Base-by-base conservation (phyloP, 108 stramenopile genomes). In the Licmophora abbreviata region DNA sequence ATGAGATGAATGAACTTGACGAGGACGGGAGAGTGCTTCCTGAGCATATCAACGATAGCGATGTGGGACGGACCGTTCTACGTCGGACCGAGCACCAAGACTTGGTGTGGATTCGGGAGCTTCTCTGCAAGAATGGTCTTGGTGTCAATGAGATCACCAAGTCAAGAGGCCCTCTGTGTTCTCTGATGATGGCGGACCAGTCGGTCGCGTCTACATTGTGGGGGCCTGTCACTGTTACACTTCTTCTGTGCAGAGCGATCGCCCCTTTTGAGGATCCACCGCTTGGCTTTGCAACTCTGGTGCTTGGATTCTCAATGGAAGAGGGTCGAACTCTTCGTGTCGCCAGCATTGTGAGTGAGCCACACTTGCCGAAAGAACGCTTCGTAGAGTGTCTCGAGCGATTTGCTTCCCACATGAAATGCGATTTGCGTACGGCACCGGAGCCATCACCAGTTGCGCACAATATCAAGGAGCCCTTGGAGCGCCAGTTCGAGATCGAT, bases 231-330 rank as follows among this genome's bases (percentile, higher is more conserved):
- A 57, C 69, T 1, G 60, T 83, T 41, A 64, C 85, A 10, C 53
- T 91, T 25, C 54, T 91, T 1, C 62, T 87, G 0, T 77, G 81
- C 58, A 66, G 80, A 14, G 81, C 78, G 3, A 70, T 80, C 35
- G 59, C 81, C 22, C 51, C 65, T 14, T 59, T 61, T 31, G 68
- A 81, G 29, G 83, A 85, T 29, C 81, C 84, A 29, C 88, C 82
- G 8, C 61, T 86, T 31, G 88, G 80, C 10, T 79, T 67, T 43
- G 82, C 88, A 23, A 58, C 79, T n/a, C 48, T 91, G 18, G 79
- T 78, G 36, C 18, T 68, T 5, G 72, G 71, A 1, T 73, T 64
- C 54, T 76, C 76, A 9, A 56, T 66, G 58, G 35, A 61, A 37
- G 66, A 63, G 24, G 70, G 73, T 12, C 49, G 71, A 30, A 43